phyloP scores from a whole-genome alignment of 176 grass and related monocot genomes.

The Otatea glauca region DNA sequence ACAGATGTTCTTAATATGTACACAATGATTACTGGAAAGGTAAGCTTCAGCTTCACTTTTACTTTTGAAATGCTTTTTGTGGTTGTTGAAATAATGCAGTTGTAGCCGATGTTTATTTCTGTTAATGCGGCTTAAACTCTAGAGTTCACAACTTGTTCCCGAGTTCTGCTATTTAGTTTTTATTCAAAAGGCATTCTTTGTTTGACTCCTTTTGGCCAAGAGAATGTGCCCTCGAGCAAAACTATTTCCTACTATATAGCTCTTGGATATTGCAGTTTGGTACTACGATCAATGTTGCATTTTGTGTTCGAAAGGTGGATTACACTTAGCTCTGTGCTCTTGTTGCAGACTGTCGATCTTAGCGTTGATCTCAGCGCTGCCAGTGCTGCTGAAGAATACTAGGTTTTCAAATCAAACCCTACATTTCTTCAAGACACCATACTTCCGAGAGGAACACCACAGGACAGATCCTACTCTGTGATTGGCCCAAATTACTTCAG shows the following conservation, averaged over 20 bases:
- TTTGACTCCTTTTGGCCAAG: too few relatives aligned
- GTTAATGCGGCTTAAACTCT: too few relatives aligned
- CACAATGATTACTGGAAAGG: too few relatives aligned
- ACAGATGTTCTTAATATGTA: conserved; percentile 52
- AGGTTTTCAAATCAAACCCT: conserved; percentile 12
- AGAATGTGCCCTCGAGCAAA: background rate
- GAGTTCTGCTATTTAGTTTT: too few relatives aligned
- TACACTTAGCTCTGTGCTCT: background rate
- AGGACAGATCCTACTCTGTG: background rate
- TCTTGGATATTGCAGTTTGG: background rate
- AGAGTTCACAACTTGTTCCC: too few relatives aligned
- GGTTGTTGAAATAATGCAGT: too few relatives aligned
- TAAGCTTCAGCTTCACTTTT: too few relatives aligned
- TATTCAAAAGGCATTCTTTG: too few relatives aligned
- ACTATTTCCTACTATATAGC: background rate
- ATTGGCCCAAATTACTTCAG: background rate
- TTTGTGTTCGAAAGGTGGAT: background rate
- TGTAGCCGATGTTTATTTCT: too few relatives aligned
- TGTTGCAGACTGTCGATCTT: conserved; percentile 70
- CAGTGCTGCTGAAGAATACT: conserved; percentile 78
- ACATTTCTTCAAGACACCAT: conserved; percentile 26
- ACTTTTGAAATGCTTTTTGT: too few relatives aligned
- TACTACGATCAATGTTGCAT: background rate
- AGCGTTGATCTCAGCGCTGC: conserved; percentile 89
- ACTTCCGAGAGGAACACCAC: background rate